Conservation (phyloP, 345 rosid species). For the Acer negundo region DNA sequence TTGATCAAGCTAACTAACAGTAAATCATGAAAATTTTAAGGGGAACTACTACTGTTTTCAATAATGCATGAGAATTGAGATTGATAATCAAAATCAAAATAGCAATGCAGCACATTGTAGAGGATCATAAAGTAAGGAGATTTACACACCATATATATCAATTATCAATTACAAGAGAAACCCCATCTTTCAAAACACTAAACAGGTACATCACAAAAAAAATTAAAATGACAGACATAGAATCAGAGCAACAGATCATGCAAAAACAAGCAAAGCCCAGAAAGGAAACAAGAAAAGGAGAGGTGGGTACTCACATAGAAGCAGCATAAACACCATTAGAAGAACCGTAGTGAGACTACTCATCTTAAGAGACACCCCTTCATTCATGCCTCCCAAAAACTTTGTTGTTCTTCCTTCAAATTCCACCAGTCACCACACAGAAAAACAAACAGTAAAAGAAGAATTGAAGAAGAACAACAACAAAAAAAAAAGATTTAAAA, state of each 20-base stretch:
- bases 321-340: conserved; percentile 32
- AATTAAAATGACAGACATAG: conserved; percentile 8
- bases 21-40: background rate
- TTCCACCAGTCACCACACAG: background rate
- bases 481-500: background rate
- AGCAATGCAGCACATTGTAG: conserved; percentile 13
- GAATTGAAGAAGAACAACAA: background rate
- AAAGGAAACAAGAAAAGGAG: conserved; percentile 14
- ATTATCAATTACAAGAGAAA: conserved; percentile 16
- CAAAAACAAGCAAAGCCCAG: conserved; percentile 35
- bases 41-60: background rate
- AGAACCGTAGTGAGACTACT: conserved; percentile 28
- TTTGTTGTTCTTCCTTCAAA: background rate
- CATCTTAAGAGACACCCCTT: conserved; percentile 34
- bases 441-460: background rate
- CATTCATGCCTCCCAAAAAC: conserved; percentile 34
- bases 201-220: conserved; percentile 4
- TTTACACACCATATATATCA: background rate
- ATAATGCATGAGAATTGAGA: background rate
- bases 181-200: conserved; percentile 9
- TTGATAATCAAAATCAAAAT: conserved; percentile 7
- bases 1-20: conserved; percentile 7
- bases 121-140: conserved; percentile 14
- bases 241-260: conserved; percentile 32
- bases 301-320: conserved; percentile 37